Evolutionary conservation across 2,329 filamentous ascomycete species (phyloP).

Genomic region (Metarhizium guizhouense): DNA sequence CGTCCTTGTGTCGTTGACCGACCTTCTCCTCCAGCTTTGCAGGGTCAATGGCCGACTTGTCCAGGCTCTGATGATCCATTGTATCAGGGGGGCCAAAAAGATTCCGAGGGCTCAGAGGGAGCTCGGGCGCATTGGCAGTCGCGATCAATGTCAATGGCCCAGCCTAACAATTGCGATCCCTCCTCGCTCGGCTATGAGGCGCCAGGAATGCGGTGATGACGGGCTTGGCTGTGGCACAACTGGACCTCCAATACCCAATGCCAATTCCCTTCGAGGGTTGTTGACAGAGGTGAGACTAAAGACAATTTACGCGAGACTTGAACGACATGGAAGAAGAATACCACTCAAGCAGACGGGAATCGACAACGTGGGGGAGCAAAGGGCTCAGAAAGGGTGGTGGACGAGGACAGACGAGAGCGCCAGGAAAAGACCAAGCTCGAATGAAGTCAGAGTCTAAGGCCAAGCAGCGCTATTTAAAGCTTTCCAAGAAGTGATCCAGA

Average conservation of each 20-base stretch:
- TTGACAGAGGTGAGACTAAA: background rate
- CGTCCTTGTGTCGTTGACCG: background rate
- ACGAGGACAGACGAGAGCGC: no score
- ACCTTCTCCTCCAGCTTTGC: slow-evolving; percentile 10
- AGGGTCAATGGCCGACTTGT: slow-evolving; percentile 4
- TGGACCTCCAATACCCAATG: no score
- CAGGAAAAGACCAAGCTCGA: background rate
- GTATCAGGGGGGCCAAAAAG: background rate
- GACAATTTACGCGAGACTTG: no score
- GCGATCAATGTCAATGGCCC: no score
- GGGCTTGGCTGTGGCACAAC: background rate
- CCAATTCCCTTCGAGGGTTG: background rate
- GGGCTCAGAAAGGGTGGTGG: no score
- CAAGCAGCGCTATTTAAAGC: background rate
- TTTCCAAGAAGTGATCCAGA: background rate
- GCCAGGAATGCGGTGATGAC: background rate
- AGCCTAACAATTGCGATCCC: no score
- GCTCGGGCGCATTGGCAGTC: no score
- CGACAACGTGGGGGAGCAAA: background rate
- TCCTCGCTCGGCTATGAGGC: background rate
- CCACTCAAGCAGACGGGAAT: background rate
- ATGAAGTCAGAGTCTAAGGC: background rate
- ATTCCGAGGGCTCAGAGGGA: no score
- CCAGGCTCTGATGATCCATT: slow-evolving; percentile 1
- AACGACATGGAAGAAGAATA: background rate